Base-by-base conservation (phyloP, 768 basidiomycete genomes). In the Artomyces pyxidatus region DNA sequence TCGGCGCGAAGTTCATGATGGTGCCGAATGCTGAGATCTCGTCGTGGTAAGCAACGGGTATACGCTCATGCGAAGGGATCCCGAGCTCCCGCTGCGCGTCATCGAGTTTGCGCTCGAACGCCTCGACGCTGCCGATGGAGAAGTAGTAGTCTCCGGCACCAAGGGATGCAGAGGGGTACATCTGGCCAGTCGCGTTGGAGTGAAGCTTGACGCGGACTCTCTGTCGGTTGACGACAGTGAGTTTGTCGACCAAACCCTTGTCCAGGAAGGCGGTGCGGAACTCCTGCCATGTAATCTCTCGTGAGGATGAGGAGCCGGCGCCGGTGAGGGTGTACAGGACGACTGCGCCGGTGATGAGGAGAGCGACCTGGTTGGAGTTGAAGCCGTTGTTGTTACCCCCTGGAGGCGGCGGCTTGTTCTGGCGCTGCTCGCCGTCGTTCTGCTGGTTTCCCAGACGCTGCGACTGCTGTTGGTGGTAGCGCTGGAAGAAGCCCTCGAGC, bases 251-350 rank as follows among this genome's bases (percentile, higher is more conserved):
- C 46, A 97, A 78, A 37, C 92, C 95, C 63, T 94, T 93, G 68
- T 95, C 87, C 40, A 99, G 84, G 73, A 99, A 91, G 9, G 92
- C 91, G 39, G 90, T 94, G 45, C 93, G 83, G 73, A 99, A 99
- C 68, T 98, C 96, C 68, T 97, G 94, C 95, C 96, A 99, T 55
- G 96, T 99, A 57, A 99, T 98, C 69, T 99, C 96, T 51, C 87
- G 80, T 1, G 85, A 80, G 22, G 70, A 67, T 0, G 69, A 64
- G 4, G 76, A 69, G 0, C 71, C 65, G 32, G 70, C 71, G 25
- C 63, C 61, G 11, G 81, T 75, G 49, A 78, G 71, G 12, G 77
- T 76, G 58, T 83, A 87, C 12, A 85, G 71, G 58, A 85, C 74
- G 59, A 81, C 84, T 19, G 78, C 76, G 26, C 69, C 63, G 12